These are phyloP conservation scores for Globisporangium viniferum DNA, from an alignment of 352 stramenopile genomes.

Conservation along the genomic window DNA sequence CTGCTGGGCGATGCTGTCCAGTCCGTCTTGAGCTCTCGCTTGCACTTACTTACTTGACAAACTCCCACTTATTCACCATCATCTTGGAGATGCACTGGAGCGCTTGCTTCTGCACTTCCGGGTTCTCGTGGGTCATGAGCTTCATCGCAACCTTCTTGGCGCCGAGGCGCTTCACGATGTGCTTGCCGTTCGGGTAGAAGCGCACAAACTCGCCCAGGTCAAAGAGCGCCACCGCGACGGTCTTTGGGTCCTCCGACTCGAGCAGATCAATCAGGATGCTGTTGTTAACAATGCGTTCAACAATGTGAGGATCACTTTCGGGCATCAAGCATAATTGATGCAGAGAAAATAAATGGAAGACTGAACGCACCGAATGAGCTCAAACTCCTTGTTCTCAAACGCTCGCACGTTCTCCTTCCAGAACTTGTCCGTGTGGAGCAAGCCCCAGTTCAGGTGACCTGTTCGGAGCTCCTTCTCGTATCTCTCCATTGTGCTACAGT, in stretches of 20 bases:
- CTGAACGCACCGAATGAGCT: conserved; percentile 70
- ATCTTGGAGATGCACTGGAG: conserved; percentile 98
- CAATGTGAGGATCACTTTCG: conserved; percentile 4
- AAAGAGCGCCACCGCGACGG: conserved; percentile 94
- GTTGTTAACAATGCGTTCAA: not conserved
- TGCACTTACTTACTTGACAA: conserved; percentile 65
- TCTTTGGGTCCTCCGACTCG: conserved; percentile 91
- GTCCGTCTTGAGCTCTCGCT: not conserved
- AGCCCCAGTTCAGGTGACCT: conserved; percentile 93
- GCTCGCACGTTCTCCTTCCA: conserved; percentile 98
- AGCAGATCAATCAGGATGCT: conserved; percentile 94
- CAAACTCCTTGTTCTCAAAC: conserved; percentile 97
- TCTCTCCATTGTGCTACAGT: conserved; percentile 91
- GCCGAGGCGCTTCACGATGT: conserved; percentile 94
- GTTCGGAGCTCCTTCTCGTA: conserved; percentile 96
- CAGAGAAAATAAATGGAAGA: not conserved
- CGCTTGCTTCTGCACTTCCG: conserved; percentile 96
- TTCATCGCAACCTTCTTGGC: conserved; percentile 97
- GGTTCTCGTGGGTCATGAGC: conserved; percentile 96
- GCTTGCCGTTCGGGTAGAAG: conserved; percentile 96
- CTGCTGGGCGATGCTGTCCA: not conserved
- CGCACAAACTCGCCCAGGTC: conserved; percentile 97
- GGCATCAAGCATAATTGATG: not conserved
- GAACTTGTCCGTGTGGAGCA: conserved; percentile 97
- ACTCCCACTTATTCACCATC: conserved; percentile 98